These are phyloP conservation scores for Rubroshorea leprosula DNA, from an alignment of 345 rosid species.

Conservation along the genomic window DNA sequence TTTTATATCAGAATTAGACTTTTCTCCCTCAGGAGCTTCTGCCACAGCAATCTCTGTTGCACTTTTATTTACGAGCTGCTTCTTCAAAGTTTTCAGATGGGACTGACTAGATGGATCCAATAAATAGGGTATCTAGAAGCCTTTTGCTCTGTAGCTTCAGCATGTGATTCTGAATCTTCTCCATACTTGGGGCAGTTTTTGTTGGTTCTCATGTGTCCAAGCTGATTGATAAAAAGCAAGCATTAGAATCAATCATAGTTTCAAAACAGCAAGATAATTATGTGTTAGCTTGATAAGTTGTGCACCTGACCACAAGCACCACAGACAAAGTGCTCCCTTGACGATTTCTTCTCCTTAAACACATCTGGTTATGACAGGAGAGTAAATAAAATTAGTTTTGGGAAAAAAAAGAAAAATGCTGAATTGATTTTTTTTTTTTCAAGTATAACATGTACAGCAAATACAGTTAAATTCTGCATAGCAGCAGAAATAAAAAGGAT, in stretches of 20 bases:
- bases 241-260: slow-evolving; percentile 10
- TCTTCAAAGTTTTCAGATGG: slow-evolving; percentile 52
- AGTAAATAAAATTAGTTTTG: background rate
- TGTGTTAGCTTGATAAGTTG: slow-evolving; percentile 8
- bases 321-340: slow-evolving; percentile 87
- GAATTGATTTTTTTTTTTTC: too few species aligned
- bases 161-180: slow-evolving; percentile 65
- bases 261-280: slow-evolving; percentile 1
- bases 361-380: slow-evolving; percentile 26
- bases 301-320: slow-evolving; percentile 97
- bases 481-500: too few species aligned
- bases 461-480: too few species aligned
- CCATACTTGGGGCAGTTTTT: slow-evolving; percentile 90
- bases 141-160: slow-evolving; percentile 55
- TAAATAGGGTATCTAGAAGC: slow-evolving; percentile 38
- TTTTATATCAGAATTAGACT: slow-evolving; percentile 43
- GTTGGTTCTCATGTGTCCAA: slow-evolving; percentile 99
- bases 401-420: background rate
- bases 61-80: slow-evolving; percentile 46
- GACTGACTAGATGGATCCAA: slow-evolving; percentile 48
- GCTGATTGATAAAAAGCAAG: slow-evolving; percentile 39
- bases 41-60: slow-evolving; percentile 36
- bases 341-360: slow-evolving; percentile 95
- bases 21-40: slow-evolving; percentile 56
- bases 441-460: too few species aligned